Evolutionary conservation across 2,329 filamentous ascomycete species (phyloP).

Genomic region (Gliomastix tumulicola): DNA sequence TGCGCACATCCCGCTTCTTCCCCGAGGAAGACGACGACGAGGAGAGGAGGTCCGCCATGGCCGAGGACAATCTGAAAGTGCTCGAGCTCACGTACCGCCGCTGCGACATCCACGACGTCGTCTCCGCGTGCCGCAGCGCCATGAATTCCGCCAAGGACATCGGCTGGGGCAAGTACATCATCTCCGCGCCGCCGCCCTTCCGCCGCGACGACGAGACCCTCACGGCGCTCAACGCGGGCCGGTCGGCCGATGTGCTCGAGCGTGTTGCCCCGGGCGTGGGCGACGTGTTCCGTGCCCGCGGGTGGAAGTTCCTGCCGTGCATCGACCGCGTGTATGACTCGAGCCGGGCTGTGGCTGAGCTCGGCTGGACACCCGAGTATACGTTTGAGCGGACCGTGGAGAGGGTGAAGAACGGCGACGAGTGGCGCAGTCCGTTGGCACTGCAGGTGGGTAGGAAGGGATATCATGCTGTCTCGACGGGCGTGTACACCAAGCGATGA

Average conservation of each 20-base stretch:
- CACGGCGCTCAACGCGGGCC: constrained; percentile 18
- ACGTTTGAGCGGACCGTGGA: constrained; percentile 29
- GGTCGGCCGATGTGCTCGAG: too few relatives aligned
- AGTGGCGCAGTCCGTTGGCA: constrained; percentile 30
- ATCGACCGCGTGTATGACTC: constrained; percentile 40
- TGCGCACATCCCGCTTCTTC: constrained; percentile 42
- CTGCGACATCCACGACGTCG: constrained; percentile 35
- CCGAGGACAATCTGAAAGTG: constrained; percentile 37
- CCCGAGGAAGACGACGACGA: constrained; percentile 39
- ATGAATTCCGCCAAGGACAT: constrained; percentile 23
- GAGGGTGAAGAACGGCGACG: constrained; percentile 21
- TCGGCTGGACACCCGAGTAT: constrained; percentile 33
- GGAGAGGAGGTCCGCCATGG: constrained; percentile 23
- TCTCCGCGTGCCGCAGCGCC: constrained; percentile 29
- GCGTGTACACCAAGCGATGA: constrained; percentile 31
- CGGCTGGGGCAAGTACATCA: constrained; percentile 31
- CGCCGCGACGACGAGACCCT: constrained; percentile 18
- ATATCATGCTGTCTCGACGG: constrained; percentile 33
- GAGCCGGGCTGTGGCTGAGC: constrained; percentile 27
- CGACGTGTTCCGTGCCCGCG: constrained; percentile 18
- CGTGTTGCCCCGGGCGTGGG: constrained; percentile 15
- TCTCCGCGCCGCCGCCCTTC: constrained; percentile 36
- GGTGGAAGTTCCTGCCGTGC: constrained; percentile 27
- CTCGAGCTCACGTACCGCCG: constrained; percentile 38
- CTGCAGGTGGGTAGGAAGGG: constrained; percentile 31